Conservation (phyloP, 495 filamentous ascomycete genomes). For the Penicillium longicatenatum region DNA sequence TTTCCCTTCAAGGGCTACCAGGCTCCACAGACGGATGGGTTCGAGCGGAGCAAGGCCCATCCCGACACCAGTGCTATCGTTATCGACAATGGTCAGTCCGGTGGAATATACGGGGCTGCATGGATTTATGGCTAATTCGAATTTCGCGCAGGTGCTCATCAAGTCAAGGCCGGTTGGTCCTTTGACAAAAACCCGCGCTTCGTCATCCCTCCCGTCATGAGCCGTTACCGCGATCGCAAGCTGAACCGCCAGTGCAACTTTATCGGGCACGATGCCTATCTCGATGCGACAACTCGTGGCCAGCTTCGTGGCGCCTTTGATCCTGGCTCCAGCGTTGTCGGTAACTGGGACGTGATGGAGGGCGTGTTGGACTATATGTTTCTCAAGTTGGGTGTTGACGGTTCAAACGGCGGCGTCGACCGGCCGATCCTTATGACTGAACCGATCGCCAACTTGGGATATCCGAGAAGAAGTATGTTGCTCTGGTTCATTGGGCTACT, state of each 20-base stretch:
- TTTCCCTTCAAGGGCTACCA: conserved; percentile 76
- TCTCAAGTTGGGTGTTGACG: conserved; percentile 86
- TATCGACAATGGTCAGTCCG: conserved; percentile 87
- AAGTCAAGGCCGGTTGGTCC: conserved; percentile 91
- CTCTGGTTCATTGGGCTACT: background rate
- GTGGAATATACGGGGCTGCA: background rate
- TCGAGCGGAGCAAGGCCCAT: conserved; percentile 58
- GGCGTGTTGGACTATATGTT: conserved; percentile 90
- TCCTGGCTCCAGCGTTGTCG: conserved; percentile 82
- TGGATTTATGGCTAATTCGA: background rate
- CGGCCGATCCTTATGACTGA: conserved; percentile 95
- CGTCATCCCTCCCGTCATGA: conserved; percentile 82
- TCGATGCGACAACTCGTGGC: conserved; percentile 88
- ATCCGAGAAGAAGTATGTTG: conserved; percentile 78
- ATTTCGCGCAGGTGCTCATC: conserved; percentile 68
- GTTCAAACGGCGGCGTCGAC: conserved; percentile 68
- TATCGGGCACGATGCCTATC: conserved; percentile 86
- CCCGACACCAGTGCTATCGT: conserved; percentile 74
- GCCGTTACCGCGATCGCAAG: conserved; percentile 92
- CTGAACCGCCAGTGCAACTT: conserved; percentile 85
- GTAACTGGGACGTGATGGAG: conserved; percentile 97
- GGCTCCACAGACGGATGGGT: conserved; percentile 66
- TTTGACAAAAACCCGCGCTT: conserved; percentile 81
- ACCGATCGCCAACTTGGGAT: conserved; percentile 83
- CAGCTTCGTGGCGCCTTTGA: conserved; percentile 93